phyloP scores from a whole-genome alignment of 169 alveolate species.

The Cryptosporidium bovis region DNA sequence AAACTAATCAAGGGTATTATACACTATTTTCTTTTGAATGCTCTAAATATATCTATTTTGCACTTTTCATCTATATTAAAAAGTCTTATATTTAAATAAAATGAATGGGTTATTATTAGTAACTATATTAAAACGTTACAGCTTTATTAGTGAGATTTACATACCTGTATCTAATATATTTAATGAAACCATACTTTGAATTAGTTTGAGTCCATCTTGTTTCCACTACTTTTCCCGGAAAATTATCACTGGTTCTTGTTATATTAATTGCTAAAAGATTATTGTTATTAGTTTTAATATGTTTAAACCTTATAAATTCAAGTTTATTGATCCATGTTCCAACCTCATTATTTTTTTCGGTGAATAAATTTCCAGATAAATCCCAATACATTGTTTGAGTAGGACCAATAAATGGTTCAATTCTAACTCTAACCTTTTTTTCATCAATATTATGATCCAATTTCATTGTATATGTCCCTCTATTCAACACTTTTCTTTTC shows the following conservation, averaged over 20 bases:
- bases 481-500: constrained; percentile 60
- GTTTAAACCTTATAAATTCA: constrained; percentile 42
- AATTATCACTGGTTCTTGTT: constrained; percentile 33
- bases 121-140: background rate
- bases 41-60: constrained; percentile 53
- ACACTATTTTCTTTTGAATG: constrained; percentile 31
- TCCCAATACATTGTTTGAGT: constrained; percentile 62
- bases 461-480: constrained; percentile 43
- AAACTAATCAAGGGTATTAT: background rate
- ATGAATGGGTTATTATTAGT: background rate
- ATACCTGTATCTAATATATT: constrained; percentile 69
- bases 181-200: constrained; percentile 1
- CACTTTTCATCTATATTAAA: constrained; percentile 5
- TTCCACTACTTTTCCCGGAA: constrained; percentile 22
- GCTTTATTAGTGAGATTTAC: background rate
- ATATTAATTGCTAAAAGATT: constrained; percentile 17
- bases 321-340: constrained; percentile 58
- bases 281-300: constrained; percentile 26
- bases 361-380: constrained; percentile 18
- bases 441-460: constrained; percentile 6
- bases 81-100: constrained; percentile 1
- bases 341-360: constrained; percentile 46
- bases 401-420: constrained; percentile 69
- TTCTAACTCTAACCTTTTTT: background rate
- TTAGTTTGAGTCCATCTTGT: constrained; percentile 67